Conservation (phyloP, 257 asterid species). For the Fraxinus americana region DNA sequence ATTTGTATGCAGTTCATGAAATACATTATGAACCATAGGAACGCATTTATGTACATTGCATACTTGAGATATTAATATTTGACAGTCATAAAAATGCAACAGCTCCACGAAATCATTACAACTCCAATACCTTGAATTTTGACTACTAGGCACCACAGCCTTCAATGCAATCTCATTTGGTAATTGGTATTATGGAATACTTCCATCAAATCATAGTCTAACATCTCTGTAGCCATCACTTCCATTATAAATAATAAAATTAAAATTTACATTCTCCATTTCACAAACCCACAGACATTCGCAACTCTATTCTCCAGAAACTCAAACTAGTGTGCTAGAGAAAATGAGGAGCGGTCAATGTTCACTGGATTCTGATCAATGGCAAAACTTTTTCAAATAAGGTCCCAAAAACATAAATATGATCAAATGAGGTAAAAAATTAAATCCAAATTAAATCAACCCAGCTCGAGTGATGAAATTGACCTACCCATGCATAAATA, state of each 20-base stretch:
- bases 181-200: neutral
- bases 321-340: neutral
- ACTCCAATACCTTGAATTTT: neutral
- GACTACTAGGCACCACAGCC: neutral
- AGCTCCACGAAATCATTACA: neutral
- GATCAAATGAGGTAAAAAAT: neutral
- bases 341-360: neutral
- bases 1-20: neutral
- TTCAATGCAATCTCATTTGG: neutral
- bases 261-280: neutral
- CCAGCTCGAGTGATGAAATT: neutral
- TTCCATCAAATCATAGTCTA: neutral
- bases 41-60: neutral
- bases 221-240: neutral
- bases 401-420: neutral
- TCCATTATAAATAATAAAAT: neutral
- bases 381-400: neutral
- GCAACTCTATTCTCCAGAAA: neutral
- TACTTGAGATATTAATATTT: neutral
- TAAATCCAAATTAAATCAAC: slow-evolving; percentile 6
- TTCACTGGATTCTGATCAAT: neutral
- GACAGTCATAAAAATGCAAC: neutral
- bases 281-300: neutral
- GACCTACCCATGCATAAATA: neutral
- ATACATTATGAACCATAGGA: neutral